A percentile compares a stretch with the other conserved stretches of the same genome.
Conservation (phyloP, 2,329 filamentous ascomycete species). For the Blastomyces percursus region DNA sequence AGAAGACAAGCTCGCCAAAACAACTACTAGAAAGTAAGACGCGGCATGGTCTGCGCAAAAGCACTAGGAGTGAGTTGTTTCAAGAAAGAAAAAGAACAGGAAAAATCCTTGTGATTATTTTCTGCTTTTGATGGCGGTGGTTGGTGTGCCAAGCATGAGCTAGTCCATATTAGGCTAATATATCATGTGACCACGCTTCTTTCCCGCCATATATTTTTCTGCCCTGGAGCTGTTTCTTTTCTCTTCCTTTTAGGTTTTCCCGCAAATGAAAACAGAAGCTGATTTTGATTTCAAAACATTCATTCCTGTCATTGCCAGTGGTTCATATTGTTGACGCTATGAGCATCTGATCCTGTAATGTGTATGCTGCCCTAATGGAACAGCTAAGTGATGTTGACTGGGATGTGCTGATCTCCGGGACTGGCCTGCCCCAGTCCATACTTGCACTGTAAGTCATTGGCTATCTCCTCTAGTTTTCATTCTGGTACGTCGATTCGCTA, state of each 20-base stretch:
- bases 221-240: background rate
- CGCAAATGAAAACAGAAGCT: background rate
- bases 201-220: too few relatives aligned
- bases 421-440: constrained; percentile 66
- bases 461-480: constrained; percentile 40
- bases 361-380: constrained; percentile 46
- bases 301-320: background rate
- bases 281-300: background rate
- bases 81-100: constrained; percentile 15
- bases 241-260: background rate
- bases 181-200: background rate
- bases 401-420: constrained; percentile 72
- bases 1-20: constrained; percentile 26
- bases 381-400: constrained; percentile 61
- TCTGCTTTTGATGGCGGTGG: background rate
- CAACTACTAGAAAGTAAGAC: constrained; percentile 21
- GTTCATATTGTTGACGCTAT: background rate
- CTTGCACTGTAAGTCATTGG: constrained; percentile 55
- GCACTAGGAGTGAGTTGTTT: constrained; percentile 30
- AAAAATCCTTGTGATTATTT: background rate
- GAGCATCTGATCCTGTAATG: constrained; percentile 1
- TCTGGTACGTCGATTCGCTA: constrained; percentile 42
- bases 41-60: constrained; percentile 26
- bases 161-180: background rate
- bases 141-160: background rate